Evolutionary conservation across 305 asterid species (phyloP), one percentile per base, ranked within the genome.

Genomic region (Nicotiana rustica): DNA sequence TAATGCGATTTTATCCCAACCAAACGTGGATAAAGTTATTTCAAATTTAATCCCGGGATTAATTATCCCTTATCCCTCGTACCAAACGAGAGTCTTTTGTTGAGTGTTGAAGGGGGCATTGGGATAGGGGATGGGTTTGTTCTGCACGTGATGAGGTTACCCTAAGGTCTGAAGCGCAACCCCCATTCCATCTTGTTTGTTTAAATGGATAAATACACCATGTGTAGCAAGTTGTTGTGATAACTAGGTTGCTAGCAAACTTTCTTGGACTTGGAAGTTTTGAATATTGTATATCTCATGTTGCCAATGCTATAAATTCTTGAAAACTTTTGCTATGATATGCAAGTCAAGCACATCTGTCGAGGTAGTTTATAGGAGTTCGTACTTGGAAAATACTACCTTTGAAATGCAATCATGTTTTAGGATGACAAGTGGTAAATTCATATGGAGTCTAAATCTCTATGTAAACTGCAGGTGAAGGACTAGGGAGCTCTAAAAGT

Each of bases 401-500:
- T 25, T 73, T 15, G 64, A 73, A 49, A 49, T 73, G 64, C 79
- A 25, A 73, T 73, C 61, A 73, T 25, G 25, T 73, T 73, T 73
- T 25, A 21, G 79, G 49, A 31, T 25, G 29, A 7, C 15, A 49
- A 49, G 79, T 18, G 19, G 6, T 36, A 71, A 47, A 73, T 73
- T 52, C 79, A 13, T 25, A 49, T 49, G 79, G 79, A 73, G 79
- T 73, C 15, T 73, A 47, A 12, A 73, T 73, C 64, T 73, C 29
- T 14, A 49, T 25, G 44, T 2, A 81, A 79, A 80, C 61, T 85
- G 85, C 93, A 94, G 97, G 99, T 55, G 97, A 94, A 91, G 98
- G 98, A 33, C 89, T 96, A 77, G 99, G 99, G 71, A 94, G 97
- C 89, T 92, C 98, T 14, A 90, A 84, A 83, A 91, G 93, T 84